These are phyloP conservation scores for Mortierella sp. DNA, from an alignment of 371 early-diverging fungal species.

Conservation along the genomic window DNA sequence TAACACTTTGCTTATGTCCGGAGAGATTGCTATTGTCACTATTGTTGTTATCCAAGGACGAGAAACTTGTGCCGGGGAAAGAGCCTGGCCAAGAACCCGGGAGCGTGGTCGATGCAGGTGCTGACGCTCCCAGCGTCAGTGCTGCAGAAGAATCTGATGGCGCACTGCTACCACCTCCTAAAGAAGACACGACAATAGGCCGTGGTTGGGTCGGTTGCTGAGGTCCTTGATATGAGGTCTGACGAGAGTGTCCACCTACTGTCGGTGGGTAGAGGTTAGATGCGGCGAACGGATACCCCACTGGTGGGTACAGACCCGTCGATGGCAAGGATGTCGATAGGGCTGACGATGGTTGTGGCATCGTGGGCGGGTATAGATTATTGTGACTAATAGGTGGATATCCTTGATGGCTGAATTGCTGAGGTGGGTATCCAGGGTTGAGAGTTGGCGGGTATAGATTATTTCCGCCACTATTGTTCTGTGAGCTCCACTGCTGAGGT, in stretches of 20 bases:
- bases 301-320: conserved; percentile 22
- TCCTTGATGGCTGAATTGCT: not conserved
- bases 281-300: conserved; percentile 17
- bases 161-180: not conserved
- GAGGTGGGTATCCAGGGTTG: not conserved
- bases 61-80: not conserved
- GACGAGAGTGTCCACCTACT: conserved; percentile 2
- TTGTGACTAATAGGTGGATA: conserved; percentile 22
- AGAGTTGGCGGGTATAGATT: not conserved
- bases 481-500: conserved; percentile 10
- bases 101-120: not conserved
- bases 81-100: conserved; percentile 24
- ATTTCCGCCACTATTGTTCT: not conserved
- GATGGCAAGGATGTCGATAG: conserved; percentile 12
- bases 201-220: not conserved
- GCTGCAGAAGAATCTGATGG: not conserved
- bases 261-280: conserved; percentile 17
- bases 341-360: not conserved
- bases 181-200: not conserved
- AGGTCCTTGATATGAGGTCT: conserved; percentile 1
- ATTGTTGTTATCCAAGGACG: not conserved
- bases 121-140: not conserved
- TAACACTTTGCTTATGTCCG: conserved; percentile 23
- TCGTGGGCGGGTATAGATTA: conserved; percentile 26
- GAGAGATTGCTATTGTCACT: not conserved